phyloP scores from a whole-genome alignment of 345 rosid species.

The Cardamine chenopodiifolia region DNA sequence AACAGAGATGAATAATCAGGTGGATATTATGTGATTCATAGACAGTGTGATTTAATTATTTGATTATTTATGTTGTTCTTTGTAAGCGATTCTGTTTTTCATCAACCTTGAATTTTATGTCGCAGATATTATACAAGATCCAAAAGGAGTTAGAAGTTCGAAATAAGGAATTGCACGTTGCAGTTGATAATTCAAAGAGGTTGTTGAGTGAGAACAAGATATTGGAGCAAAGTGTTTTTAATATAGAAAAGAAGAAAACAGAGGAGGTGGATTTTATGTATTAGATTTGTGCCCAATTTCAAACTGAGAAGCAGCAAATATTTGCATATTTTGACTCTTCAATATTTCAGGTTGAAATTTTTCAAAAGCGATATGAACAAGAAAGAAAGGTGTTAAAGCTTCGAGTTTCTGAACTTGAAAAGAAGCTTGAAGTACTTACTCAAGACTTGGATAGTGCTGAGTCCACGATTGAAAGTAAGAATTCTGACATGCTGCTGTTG shows the following conservation, averaged over 20 bases:
- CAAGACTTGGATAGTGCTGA: constrained; percentile 57
- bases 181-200: constrained; percentile 57
- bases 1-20: constrained; percentile 59
- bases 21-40: constrained; percentile 31
- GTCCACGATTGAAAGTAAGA: constrained; percentile 57
- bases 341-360: constrained; percentile 54
- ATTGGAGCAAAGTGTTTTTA: constrained; percentile 63
- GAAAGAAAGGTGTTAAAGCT: constrained; percentile 66
- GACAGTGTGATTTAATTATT: background rate
- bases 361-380: constrained; percentile 62
- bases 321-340: constrained; percentile 14
- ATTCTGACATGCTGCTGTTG: constrained; percentile 55
- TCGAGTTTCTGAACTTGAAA: constrained; percentile 66
- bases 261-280: constrained; percentile 60
- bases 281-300: constrained; percentile 5
- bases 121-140: constrained; percentile 58
- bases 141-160: constrained; percentile 67
- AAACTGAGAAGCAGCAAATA: constrained; percentile 15
- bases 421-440: constrained; percentile 56
- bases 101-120: constrained; percentile 30
- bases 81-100: background rate
- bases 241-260: constrained; percentile 63
- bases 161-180: constrained; percentile 57
- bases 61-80: background rate
- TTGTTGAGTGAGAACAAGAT: constrained; percentile 58